A percentile compares a stretch with the other conserved stretches of the same genome.
phyloP scores from a whole-genome alignment of 2,329 filamentous ascomycete species.

The Lachnum nothofagi region DNA sequence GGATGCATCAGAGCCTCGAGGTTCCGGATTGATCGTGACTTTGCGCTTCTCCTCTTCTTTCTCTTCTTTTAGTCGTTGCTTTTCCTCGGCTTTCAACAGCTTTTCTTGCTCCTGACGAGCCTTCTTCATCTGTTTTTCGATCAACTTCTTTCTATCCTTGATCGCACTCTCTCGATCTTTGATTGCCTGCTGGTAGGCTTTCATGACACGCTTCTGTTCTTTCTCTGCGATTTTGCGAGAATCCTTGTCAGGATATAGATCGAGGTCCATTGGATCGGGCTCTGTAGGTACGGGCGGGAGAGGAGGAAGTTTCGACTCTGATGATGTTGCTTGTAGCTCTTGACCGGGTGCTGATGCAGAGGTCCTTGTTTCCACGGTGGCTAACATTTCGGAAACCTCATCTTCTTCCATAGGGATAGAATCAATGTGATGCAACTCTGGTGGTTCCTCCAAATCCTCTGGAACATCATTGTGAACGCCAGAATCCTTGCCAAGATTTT shows the following conservation, averaged over 20 bases:
- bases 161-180: constrained; percentile 63
- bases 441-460: constrained; percentile 21
- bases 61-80: constrained; percentile 30
- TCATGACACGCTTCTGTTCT: constrained; percentile 57
- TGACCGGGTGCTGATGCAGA: constrained; percentile 2
- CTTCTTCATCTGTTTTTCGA: constrained; percentile 47
- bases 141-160: constrained; percentile 56
- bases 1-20: constrained; percentile 4
- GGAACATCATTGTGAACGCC: constrained; percentile 26
- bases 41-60: constrained; percentile 30
- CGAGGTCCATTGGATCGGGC: constrained; percentile 52
- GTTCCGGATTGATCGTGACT: constrained; percentile 18
- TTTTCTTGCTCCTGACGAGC: constrained; percentile 38
- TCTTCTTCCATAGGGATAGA: constrained; percentile 37
- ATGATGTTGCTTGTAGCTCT: constrained; percentile 27
- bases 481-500: constrained; percentile 25
- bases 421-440: constrained; percentile 36
- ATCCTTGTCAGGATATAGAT: constrained; percentile 57
- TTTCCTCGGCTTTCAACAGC: constrained; percentile 30
- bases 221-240: constrained; percentile 64
- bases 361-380: not conserved
- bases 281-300: constrained; percentile 49
- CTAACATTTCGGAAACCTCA: constrained; percentile 7
- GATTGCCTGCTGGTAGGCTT: constrained; percentile 60
- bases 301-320: constrained; percentile 40